Evolutionary conservation across 2,329 filamentous ascomycete genomes (phyloP).

Genomic region (Fusarium austroafricanum): DNA sequence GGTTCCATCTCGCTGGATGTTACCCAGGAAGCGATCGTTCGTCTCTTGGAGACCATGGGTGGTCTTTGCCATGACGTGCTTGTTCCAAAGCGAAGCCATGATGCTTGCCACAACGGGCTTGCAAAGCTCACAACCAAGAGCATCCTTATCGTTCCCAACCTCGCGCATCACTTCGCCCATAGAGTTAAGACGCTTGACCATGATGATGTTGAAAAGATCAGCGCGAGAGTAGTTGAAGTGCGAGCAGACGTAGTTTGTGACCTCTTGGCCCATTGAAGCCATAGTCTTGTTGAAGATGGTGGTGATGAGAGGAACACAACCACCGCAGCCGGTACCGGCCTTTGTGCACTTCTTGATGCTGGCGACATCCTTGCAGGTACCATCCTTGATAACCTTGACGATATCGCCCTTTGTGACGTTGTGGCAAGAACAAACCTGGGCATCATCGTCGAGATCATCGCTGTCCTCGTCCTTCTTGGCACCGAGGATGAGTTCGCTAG

Average conservation of each 20-base stretch:
- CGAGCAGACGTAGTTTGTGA: conserved; percentile 86
- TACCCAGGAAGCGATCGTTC: conserved; percentile 87
- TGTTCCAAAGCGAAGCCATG: conserved; percentile 84
- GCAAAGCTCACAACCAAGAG: conserved; percentile 87
- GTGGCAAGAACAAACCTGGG: conserved; percentile 92
- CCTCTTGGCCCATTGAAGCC: conserved; percentile 85
- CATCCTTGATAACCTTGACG: conserved; percentile 77
- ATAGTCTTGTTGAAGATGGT: conserved; percentile 92
- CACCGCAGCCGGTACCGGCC: conserved; percentile 89
- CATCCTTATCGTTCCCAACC: conserved; percentile 76
- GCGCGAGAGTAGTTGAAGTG: conserved; percentile 87
- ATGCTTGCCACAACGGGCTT: conserved; percentile 87
- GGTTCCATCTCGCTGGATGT: conserved; percentile 91
- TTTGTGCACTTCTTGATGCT: conserved; percentile 92
- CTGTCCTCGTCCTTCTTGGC: conserved; percentile 77
- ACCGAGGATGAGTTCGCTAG: conserved; percentile 85
- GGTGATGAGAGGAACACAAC: conserved; percentile 88
- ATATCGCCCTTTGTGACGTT: conserved; percentile 91
- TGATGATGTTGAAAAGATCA: conserved; percentile 91
- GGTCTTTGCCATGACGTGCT: conserved; percentile 79
- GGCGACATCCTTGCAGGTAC: conserved; percentile 82
- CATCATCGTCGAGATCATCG: conserved; percentile 84
- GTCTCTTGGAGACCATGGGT: conserved; percentile 86
- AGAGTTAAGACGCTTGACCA: conserved; percentile 79
- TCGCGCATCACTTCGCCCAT: conserved; percentile 82